phyloP scores from a whole-genome alignment of 2,329 filamentous ascomycete species.

The Sclerotinia glacialis region DNA sequence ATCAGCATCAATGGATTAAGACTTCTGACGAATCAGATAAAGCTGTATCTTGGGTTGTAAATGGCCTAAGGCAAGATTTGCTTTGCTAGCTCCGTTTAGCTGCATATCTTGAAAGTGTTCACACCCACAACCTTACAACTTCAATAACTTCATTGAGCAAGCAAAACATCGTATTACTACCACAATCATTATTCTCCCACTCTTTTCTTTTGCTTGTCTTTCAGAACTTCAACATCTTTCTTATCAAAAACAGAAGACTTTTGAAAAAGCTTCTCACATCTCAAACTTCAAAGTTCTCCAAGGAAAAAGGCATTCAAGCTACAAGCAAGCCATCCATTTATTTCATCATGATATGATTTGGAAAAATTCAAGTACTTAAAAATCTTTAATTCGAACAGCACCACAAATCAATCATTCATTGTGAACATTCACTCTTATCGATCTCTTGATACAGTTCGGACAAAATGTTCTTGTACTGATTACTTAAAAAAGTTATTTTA shows the following conservation, averaged over 20 bases:
- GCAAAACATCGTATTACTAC: neutral
- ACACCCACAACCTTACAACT: neutral
- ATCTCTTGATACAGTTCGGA: neutral
- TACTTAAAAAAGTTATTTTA: neutral
- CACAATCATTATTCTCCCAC: neutral
- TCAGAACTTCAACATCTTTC: neutral
- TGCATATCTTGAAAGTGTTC: conserved; percentile 8
- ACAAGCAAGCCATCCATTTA: neutral
- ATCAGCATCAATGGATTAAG: neutral
- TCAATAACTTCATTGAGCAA: neutral
- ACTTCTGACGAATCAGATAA: neutral
- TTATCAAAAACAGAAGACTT: neutral
- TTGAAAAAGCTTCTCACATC: neutral
- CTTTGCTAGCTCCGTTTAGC: neutral
- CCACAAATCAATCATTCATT: conserved; percentile 6
- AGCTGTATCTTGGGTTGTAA: neutral
- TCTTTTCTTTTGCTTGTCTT: neutral
- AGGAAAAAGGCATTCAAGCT: neutral
- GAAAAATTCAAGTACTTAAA: neutral
- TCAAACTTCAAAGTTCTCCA: neutral
- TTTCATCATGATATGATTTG: conserved; percentile 1
- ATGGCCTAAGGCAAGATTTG: neutral
- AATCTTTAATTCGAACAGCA: neutral
- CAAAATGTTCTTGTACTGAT: neutral
- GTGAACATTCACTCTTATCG: conserved; percentile 9